A percentile compares a stretch with the other conserved stretches of the same genome.
Conservation (phyloP, 2,329 filamentous ascomycete species). For the Blastomyces parvus region DNA sequence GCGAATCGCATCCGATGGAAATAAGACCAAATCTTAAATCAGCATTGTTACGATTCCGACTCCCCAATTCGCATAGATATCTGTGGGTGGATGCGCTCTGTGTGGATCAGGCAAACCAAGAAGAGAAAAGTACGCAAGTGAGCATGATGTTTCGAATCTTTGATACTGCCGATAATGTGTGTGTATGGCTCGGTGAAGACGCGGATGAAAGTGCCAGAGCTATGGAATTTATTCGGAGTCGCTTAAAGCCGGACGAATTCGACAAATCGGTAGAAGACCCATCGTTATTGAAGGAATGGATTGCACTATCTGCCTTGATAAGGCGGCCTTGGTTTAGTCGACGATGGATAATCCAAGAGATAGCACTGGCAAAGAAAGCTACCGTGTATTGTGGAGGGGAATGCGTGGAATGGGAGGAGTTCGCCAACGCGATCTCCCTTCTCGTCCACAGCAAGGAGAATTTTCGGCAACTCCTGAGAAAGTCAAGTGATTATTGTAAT, state of each 20-base stretch:
- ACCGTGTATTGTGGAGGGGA: background rate
- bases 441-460: conserved; percentile 1
- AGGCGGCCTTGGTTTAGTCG: conserved; percentile 3
- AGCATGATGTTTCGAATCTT: conserved; percentile 5
- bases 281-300: background rate
- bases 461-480: background rate
- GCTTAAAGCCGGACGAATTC: background rate
- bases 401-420: background rate
- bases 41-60: background rate
- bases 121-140: background rate
- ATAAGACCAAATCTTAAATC: background rate
- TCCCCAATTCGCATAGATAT: background rate
- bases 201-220: background rate
- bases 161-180: background rate
- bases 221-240: background rate
- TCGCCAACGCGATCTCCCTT: background rate
- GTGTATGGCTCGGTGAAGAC: conserved; percentile 1
- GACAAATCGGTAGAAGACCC: background rate
- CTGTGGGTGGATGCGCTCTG: conserved; percentile 4
- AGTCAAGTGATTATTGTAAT: background rate
- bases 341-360: conserved; percentile 2
- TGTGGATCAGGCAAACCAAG: background rate
- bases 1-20: background rate
- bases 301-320: background rate
- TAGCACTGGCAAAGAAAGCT: conserved; percentile 2